Evolutionary conservation across 192 early-diverging fungal genomes (phyloP).

Genomic region (Coemansia sp.): DNA sequence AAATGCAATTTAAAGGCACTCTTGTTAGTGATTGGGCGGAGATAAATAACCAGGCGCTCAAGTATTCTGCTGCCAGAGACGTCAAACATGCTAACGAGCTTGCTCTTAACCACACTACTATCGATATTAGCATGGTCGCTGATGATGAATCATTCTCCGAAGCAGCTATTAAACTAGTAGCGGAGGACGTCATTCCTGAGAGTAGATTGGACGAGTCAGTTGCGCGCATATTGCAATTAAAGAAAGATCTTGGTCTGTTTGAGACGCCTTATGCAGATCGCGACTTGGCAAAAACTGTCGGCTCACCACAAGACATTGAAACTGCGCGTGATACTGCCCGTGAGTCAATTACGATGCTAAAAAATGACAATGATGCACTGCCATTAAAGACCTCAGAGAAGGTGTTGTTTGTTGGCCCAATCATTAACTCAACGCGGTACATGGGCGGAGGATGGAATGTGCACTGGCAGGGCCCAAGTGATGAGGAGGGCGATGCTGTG

Average conservation of each 20-base stretch:
- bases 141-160: constrained; percentile 56
- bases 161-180: constrained; percentile 39
- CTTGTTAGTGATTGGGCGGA: constrained; percentile 64
- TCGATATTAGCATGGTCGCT: constrained; percentile 67
- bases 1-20: constrained; percentile 59
- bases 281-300: constrained; percentile 42
- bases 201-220: constrained; percentile 54
- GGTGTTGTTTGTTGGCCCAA: constrained; percentile 60
- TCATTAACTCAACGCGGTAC: constrained; percentile 55
- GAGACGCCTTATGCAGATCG: constrained; percentile 41
- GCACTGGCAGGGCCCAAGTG: constrained; percentile 59
- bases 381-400: constrained; percentile 48
- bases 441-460: constrained; percentile 64
- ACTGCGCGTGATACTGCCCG: constrained; percentile 54
- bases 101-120: constrained; percentile 49
- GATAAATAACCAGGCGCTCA: constrained; percentile 54
- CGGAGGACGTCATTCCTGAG: constrained; percentile 32
- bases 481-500: constrained; percentile 45
- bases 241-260: constrained; percentile 66
- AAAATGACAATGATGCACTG: constrained; percentile 53
- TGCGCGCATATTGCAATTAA: constrained; percentile 60
- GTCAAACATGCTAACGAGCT: constrained; percentile 46
- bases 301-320: constrained; percentile 52
- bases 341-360: constrained; percentile 61
- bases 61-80: constrained; percentile 44